phyloP scores from a whole-genome alignment of 2,329 filamentous ascomycete species.

The Fusarium nelsonii region DNA sequence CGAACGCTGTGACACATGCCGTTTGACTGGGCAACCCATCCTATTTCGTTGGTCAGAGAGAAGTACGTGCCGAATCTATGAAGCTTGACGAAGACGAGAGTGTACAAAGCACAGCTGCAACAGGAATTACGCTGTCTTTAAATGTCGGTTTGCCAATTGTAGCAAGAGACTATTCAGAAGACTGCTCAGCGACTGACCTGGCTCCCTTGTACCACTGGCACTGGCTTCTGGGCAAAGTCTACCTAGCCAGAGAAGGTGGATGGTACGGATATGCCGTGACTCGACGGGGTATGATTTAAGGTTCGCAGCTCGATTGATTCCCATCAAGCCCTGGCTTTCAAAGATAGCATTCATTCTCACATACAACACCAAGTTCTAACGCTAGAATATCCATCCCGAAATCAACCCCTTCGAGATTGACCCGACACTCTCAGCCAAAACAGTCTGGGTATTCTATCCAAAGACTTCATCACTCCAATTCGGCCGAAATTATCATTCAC shows the following conservation, averaged over 20 bases:
- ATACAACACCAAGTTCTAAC: background rate
- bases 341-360: constrained; percentile 4
- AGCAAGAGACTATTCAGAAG: background rate
- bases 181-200: constrained; percentile 3
- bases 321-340: constrained; percentile 3
- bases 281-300: constrained; percentile 7
- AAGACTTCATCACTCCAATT: background rate
- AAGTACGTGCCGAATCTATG: constrained; percentile 6
- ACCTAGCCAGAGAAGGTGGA: constrained; percentile 9
- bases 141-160: background rate
- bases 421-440: too few relatives aligned
- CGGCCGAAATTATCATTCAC: background rate
- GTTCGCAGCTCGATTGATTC: constrained; percentile 8
- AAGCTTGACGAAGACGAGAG: background rate
- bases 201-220: constrained; percentile 1
- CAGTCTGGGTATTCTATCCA: background rate
- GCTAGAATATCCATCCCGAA: background rate
- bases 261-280: constrained; percentile 14
- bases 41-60: constrained; percentile 5
- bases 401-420: background rate
- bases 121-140: background rate
- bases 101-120: background rate
- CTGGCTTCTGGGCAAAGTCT: background rate
- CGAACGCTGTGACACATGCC: constrained; percentile 38
- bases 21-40: background rate